phyloP scores from a whole-genome alignment of 129 eudicot species.

The Lactuca saligna region DNA sequence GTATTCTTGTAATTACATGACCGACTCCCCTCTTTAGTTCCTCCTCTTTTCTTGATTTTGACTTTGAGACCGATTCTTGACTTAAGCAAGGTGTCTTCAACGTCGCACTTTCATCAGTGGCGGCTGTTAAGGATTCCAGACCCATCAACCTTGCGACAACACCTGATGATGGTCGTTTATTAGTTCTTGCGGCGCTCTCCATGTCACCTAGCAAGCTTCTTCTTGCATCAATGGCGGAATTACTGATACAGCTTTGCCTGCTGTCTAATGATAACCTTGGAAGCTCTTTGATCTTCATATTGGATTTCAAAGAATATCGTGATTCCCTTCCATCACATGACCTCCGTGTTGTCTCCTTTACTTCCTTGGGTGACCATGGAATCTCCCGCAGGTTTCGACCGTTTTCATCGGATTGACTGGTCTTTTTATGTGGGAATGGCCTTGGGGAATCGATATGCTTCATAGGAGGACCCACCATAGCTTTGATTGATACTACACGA shows the following conservation, averaged over 20 bases:
- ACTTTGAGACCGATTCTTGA: slow-evolving; percentile 31
- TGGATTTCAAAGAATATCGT: slow-evolving; percentile 37
- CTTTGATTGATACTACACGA: slow-evolving; percentile 52
- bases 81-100: slow-evolving; percentile 20
- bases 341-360: slow-evolving; percentile 52
- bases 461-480: slow-evolving; percentile 37
- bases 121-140: slow-evolving; percentile 56
- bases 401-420: slow-evolving; percentile 39
- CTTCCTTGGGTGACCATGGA: slow-evolving; percentile 34
- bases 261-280: slow-evolving; percentile 92
- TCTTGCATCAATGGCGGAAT: slow-evolving; percentile 36
- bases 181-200: slow-evolving; percentile 31
- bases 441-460: slow-evolving; percentile 90
- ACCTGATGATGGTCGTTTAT: slow-evolving; percentile 61
- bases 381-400: slow-evolving; percentile 35
- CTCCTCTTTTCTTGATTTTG: slow-evolving; percentile 42
- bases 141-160: slow-evolving; percentile 93
- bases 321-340: slow-evolving; percentile 87
- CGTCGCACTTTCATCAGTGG: slow-evolving; percentile 27
- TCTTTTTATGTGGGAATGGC: slow-evolving; percentile 51
- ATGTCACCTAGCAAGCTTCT: slow-evolving; percentile 7
- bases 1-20: slow-evolving; percentile 43
- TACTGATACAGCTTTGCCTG: slow-evolving; percentile 44
- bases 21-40: slow-evolving; percentile 37
- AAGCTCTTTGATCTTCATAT: slow-evolving; percentile 62